Conservation (phyloP, 176 grass and related monocot species). For the Carex littledalei region DNA sequence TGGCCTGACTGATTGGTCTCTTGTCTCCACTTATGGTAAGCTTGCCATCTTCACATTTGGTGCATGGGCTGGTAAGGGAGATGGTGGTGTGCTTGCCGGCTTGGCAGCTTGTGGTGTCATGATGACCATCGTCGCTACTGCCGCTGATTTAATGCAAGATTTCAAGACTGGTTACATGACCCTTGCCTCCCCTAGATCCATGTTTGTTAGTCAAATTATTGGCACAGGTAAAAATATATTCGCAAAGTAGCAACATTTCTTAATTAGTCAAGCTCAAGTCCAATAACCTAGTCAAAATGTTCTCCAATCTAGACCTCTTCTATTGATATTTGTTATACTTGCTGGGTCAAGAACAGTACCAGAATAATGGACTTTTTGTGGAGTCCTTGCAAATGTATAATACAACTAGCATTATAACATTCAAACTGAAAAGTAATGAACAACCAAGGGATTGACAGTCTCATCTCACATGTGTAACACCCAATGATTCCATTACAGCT, state of each 20-base stretch:
- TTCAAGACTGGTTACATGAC: constrained; percentile 83
- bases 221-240: constrained; percentile 39
- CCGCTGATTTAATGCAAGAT: constrained; percentile 77
- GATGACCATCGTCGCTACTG: constrained; percentile 65
- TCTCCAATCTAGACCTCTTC: neutral
- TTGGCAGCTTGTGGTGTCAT: constrained; percentile 69
- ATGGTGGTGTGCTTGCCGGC: constrained; percentile 49
- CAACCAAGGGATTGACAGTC: neutral
- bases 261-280: neutral
- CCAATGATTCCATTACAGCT: neutral
- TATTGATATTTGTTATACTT: neutral
- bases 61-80: constrained; percentile 51
- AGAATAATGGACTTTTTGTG: neutral
- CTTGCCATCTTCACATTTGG: constrained; percentile 59
- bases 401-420: neutral
- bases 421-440: neutral
- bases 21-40: constrained; percentile 56
- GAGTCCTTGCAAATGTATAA: neutral
- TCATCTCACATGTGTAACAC: neutral
- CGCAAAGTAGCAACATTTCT: neutral
- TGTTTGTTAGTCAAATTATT: constrained; percentile 73
- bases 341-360: neutral
- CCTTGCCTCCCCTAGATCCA: constrained; percentile 57
- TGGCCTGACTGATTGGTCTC: constrained; percentile 72
- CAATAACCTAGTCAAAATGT: neutral